These are phyloP conservation scores for Leishmania major DNA, from an alignment of 208 protist genomes.

Conservation along the genomic window DNA sequence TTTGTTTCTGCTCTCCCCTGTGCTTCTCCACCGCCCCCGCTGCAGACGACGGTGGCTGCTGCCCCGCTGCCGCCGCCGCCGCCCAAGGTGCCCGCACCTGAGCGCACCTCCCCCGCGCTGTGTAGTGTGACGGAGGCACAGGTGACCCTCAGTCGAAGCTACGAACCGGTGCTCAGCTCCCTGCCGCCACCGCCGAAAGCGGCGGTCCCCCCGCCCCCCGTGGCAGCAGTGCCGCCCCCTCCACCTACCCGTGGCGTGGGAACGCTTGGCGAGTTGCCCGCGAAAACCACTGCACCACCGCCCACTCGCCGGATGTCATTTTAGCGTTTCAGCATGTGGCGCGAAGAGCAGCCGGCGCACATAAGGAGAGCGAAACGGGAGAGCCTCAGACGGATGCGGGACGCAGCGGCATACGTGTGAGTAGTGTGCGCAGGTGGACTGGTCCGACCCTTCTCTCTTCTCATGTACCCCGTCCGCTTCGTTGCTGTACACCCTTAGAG, in stretches of 20 bases:
- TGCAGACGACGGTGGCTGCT: neutral
- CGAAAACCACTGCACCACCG: slow-evolving; percentile 6
- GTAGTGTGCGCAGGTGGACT: neutral
- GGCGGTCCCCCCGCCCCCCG: slow-evolving; percentile 1
- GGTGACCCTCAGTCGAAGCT: slow-evolving; percentile 40
- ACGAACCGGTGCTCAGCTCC: slow-evolving; percentile 44
- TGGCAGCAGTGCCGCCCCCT: neutral
- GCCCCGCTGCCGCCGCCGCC: slow-evolving; percentile 11
- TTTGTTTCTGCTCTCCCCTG: slow-evolving; percentile 4
- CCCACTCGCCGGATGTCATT: slow-evolving; percentile 32
- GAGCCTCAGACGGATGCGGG: neutral
- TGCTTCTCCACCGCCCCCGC: neutral
- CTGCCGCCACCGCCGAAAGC: slow-evolving; percentile 16
- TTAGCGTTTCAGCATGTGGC: slow-evolving; percentile 4
- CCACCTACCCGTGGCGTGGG: neutral
- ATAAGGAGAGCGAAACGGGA: neutral
- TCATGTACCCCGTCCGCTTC: neutral
- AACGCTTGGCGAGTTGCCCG: neutral
- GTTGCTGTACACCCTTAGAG: neutral
- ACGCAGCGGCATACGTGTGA: neutral
- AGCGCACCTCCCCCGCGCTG: neutral
- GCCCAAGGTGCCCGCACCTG: neutral
- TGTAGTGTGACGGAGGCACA: slow-evolving; percentile 17
- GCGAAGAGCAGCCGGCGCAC: neutral
- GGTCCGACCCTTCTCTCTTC: neutral